These are phyloP conservation scores for Camellia lanceoleosa DNA, from an alignment of 148 eudicot species.

Conservation along the genomic window DNA sequence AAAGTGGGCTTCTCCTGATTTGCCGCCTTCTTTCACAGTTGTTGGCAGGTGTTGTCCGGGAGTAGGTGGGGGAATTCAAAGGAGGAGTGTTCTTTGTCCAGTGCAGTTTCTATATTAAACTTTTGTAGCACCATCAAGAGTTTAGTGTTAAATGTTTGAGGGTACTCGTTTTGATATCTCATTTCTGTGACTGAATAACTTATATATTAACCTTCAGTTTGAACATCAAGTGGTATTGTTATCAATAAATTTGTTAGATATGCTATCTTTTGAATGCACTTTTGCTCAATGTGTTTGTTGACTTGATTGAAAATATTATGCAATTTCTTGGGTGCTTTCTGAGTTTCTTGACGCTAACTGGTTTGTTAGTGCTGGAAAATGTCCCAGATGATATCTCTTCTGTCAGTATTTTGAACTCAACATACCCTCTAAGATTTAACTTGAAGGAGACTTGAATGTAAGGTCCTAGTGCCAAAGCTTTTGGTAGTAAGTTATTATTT, in stretches of 20 bases:
- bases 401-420: no score
- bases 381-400: no score
- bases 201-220: not conserved
- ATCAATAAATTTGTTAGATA: not conserved
- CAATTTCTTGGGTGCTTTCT: not conserved
- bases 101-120: not conserved
- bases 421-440: no score
- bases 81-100: not conserved
- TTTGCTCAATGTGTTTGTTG: not conserved
- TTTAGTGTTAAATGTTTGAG: not conserved
- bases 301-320: not conserved
- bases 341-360: no score
- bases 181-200: not conserved
- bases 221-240: not conserved
- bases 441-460: no score
- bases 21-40: not conserved
- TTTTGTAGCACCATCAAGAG: not conserved
- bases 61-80: not conserved
- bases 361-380: no score
- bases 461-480: no score
- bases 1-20: conserved; percentile 3
- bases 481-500: no score
- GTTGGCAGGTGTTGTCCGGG: not conserved
- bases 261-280: not conserved
- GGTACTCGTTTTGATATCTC: not conserved